Conservation (phyloP, 2,329 filamentous ascomycete genomes). For the Scedosporium dehoogii region DNA sequence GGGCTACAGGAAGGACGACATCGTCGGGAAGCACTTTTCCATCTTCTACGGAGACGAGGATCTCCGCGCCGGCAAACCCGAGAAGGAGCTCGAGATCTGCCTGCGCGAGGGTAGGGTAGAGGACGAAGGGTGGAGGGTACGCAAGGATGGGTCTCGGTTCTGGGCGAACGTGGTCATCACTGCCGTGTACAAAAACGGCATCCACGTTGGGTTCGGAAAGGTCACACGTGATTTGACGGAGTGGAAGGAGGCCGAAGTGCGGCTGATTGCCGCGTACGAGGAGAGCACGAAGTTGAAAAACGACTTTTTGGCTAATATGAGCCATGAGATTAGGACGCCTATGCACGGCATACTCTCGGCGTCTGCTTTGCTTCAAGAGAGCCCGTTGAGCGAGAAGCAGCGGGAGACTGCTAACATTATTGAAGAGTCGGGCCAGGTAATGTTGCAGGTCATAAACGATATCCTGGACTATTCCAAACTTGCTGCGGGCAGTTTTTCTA, state of each 20-base stretch:
- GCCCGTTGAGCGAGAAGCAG: conserved; percentile 40
- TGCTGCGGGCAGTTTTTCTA: conserved; percentile 29
- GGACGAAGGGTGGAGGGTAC: conserved; percentile 50
- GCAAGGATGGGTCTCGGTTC: conserved; percentile 46
- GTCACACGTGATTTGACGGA: conserved; percentile 49
- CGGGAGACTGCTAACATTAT: conserved; percentile 47
- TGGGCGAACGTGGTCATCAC: conserved; percentile 54
- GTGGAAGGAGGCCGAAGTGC: conserved; percentile 42
- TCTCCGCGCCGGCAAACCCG: conserved; percentile 35
- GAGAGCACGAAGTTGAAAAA: conserved; percentile 54
- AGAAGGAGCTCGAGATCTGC: conserved; percentile 39
- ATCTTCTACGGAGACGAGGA: conserved; percentile 45
- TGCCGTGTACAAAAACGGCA: conserved; percentile 39
- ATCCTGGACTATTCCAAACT: conserved; percentile 53
- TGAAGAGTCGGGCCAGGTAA: conserved; percentile 46
- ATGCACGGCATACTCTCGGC: conserved; percentile 55
- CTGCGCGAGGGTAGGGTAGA: conserved; percentile 45
- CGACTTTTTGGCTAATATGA: conserved; percentile 54
- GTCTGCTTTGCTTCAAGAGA: conserved; percentile 46
- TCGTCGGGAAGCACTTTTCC: conserved; percentile 49
- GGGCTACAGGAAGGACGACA: conserved; percentile 42
- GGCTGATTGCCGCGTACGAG: conserved; percentile 46
- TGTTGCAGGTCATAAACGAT: conserved; percentile 54
- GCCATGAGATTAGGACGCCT: conserved; percentile 53
- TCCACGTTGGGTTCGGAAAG: conserved; percentile 48